These are phyloP conservation scores for Fusarium palustre DNA, from an alignment of 2,329 filamentous ascomycete genomes.

Conservation along the genomic window DNA sequence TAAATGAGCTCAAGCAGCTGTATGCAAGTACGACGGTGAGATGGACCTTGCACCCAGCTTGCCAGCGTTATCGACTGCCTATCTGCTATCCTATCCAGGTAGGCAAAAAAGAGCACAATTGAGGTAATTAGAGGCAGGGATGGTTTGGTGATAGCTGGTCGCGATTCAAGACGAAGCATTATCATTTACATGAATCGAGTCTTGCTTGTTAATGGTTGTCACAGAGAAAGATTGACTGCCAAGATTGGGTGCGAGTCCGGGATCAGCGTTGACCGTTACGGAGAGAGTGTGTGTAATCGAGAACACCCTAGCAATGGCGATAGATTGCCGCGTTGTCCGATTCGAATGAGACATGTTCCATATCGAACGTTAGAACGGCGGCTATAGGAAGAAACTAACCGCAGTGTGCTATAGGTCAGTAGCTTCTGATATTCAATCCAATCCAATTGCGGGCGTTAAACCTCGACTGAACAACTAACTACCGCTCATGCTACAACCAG, in stretches of 20 bases:
- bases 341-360: conserved; percentile 16
- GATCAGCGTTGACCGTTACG: conserved; percentile 31
- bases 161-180: conserved; percentile 40
- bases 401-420: background rate
- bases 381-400: background rate
- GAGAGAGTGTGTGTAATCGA: background rate
- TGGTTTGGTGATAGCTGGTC: conserved; percentile 12
- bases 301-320: conserved; percentile 17
- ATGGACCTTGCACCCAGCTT: conserved; percentile 5
- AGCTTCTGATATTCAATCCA: background rate
- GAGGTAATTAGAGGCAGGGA: conserved; percentile 20
- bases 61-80: background rate
- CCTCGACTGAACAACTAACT: conserved; percentile 13
- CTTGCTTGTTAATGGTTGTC: conserved; percentile 21
- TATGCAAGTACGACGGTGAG: background rate
- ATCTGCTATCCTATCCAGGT: too few relatives aligned
- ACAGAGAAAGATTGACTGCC: background rate
- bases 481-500: conserved; percentile 9
- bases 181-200: conserved; percentile 45
- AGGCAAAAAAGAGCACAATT: conserved; percentile 6
- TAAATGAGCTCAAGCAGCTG: conserved; percentile 21
- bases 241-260: conserved; percentile 17
- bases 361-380: background rate
- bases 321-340: conserved; percentile 25
- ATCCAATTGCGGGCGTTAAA: conserved; percentile 14